Base-by-base conservation (phyloP, 345 rosid species). In the Acer negundo region DNA sequence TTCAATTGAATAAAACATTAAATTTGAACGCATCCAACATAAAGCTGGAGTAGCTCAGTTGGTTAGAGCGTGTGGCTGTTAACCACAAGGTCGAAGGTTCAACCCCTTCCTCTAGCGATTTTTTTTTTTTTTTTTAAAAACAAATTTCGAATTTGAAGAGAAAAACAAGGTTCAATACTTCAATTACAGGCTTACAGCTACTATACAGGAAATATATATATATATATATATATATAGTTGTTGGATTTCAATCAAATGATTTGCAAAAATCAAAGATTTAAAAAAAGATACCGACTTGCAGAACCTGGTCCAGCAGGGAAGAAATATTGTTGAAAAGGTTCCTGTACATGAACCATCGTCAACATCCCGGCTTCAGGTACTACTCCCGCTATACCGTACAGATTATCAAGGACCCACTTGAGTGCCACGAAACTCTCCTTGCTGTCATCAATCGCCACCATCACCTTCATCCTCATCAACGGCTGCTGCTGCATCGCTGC, bases 371-470 rank as follows among this genome's bases (percentile, higher is more conserved):
- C 77, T 35, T 70, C 82, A 17, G 83, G 84, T 66, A 47, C 80
- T 13, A 75, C 42, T 0, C 79, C 47, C 0, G 73, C 3, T 23
- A 74, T 72, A 42, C 63, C 64, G 67, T 79, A 62, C 19, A 90
- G 80, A 63, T 86, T 72, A 31, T 89, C 87, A 16, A 90, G 88
- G 0, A 79, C 81, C 97, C 93, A 91, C 55, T 84, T 80, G 42
- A 93, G 87, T 13, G 92, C 94, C 59, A 87, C 83, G 74, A 90
- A 89, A 65, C 96, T 90, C 62, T 81, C 87, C 22, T 84, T 90
- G 80, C 94, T 91, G 46, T 89, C 93, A 47, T 93, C 96, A 12
- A 90, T 28, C 1, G 90, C 93, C 80, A 87, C 88, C 90, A 88
- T 79, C 58, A 89, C 86, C 40, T 78, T 87, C 83, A 84, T 68